Evolutionary conservation across 75 land plant genomes (phyloP), one percentile per base, ranked within the genome.

Genomic region (Picea glauca): DNA sequence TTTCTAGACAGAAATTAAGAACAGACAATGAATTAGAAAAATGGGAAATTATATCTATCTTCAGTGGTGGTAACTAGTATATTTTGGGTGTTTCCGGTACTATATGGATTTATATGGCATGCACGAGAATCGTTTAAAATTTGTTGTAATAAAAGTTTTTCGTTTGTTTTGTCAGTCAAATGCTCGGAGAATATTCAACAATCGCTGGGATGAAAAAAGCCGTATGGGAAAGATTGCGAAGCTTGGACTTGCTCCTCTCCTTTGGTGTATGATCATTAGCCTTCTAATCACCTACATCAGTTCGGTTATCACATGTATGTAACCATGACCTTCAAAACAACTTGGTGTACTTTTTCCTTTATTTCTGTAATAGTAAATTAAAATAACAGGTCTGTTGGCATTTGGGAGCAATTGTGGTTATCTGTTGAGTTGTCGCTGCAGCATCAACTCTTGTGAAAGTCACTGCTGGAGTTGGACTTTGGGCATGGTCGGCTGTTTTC

Each of bases 211-310:
- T 83, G 91, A 86, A 23, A 91, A 88, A 67, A 85, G 86, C 23
- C 73, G 77, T 13, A 38, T 93, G 31, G 94, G 91, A 70, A 87
- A 81, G 62, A n/a, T 98, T 78, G 81, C 91, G 67, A 98, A 92
- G 84, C 65, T 98, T 80, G 99, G 99, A 66, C 91, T 98, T 78
- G 99, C 98, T 31, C 99, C 98, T 76, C 38, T 87, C 17, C 91
- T 98, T 66, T 95, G 94, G 93, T 84, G 86, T 78, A 58, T 90
- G 20, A 93, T 98, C 43, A 83, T 87, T 2, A 54, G 80, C 63
- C 70, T 98, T 46, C 85, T 94, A 26, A 67, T 88, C 60, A 87
- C 88, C 18, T 98, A 90, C 79, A 85, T 87, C 66, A 91, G 87
- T 79, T 87, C 94, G 67, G 98, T 95, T 46, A 87, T 96, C 35